These are phyloP conservation scores for Tephrocybe sp. DNA, from an alignment of 768 basidiomycete genomes.

Conservation along the genomic window DNA sequence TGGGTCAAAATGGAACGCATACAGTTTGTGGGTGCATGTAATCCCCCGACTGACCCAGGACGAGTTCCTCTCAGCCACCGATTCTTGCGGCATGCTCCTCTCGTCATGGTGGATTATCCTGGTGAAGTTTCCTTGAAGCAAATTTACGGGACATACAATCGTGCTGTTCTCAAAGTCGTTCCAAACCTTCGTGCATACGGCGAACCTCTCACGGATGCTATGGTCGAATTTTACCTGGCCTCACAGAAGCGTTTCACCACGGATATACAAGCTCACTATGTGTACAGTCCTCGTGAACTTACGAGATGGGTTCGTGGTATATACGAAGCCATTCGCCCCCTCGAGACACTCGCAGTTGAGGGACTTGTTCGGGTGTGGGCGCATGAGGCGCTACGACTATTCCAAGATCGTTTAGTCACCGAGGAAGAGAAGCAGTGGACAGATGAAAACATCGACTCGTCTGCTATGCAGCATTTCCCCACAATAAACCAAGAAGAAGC, in stretches of 20 bases:
- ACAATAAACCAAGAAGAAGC: conserved; percentile 88
- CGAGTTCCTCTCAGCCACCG: conserved; percentile 97
- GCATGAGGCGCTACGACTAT: conserved; percentile 94
- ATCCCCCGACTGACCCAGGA: conserved; percentile 98
- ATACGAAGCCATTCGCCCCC: conserved; percentile 92
- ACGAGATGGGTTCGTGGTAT: conserved; percentile 97
- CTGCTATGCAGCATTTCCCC: conserved; percentile 89
- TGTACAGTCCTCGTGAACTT: conserved; percentile 98
- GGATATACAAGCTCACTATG: conserved; percentile 97
- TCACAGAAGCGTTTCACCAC: conserved; percentile 95
- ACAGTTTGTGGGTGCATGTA: conserved; percentile 99
- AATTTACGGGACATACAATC: conserved; percentile 97
- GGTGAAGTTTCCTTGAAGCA: conserved; percentile 96
- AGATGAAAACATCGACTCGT: conserved; percentile 83
- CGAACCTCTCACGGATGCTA: conserved; percentile 93
- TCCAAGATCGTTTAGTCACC: conserved; percentile 94
- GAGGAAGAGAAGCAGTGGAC: conserved; percentile 96
- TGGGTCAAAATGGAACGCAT: conserved; percentile 99
- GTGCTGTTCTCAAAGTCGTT: conserved; percentile 92
- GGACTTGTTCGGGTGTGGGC: conserved; percentile 97
- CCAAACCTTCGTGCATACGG: conserved; percentile 91
- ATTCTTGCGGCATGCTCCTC: conserved; percentile 95
- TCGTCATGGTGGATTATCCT: conserved; percentile 99
- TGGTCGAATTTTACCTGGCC: conserved; percentile 93
- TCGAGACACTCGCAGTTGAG: conserved; percentile 92